Evolutionary conservation across 2,329 filamentous ascomycete genomes (phyloP), one percentile per base, ranked within the genome.

Genomic region (Cylindrodendrum hubeiense): DNA sequence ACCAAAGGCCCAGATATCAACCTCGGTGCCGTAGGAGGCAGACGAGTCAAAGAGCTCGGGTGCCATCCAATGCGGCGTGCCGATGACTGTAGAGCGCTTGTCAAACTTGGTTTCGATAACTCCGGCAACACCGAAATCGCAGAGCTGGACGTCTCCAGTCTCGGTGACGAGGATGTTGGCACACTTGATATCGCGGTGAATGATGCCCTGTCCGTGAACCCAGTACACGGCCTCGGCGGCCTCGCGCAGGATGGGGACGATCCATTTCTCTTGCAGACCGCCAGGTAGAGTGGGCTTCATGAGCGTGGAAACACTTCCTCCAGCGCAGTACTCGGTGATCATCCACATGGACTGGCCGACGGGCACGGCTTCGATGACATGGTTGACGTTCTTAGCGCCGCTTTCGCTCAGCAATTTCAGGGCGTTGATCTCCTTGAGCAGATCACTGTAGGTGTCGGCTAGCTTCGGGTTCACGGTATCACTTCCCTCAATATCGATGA

Each of bases 11-110:
- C 93, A 96, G 54, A 95, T 94, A 72, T 96, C 93, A 46, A 92
- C 89, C 73, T 91, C 90, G 15, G 89, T 91, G 63, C 90, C 90
- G 75, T 92, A 92, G 5, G 89, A 88, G 10, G 86, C 84, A 4
- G 86, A 83, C 39, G 87, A 84, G 62, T 91, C 88, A 71, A 92
- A 90, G 13, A 95, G 84, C 73, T 96, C 93, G 0, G 91, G 92
- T 0, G 93, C 92, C 93, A 96, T 95, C 91, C 93, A 96, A 78
- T 95, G 90, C 3, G 91, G 91, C 0, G 93, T 96, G 22, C 93
- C 93, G 60, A 95, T 92, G 52, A 95, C 91, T 1, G 93, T 95
- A 4, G 91, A 91, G 57, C 93, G 85, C 79, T 96, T 96, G 72
- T 92, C 90, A 59, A 90, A 86, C 70, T 92, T 91, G 44, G 86